A percentile compares a stretch with the other conserved stretches of the same genome.
Conservation (phyloP, 345 rosid genomes). For the Melaleuca quinquenervia region DNA sequence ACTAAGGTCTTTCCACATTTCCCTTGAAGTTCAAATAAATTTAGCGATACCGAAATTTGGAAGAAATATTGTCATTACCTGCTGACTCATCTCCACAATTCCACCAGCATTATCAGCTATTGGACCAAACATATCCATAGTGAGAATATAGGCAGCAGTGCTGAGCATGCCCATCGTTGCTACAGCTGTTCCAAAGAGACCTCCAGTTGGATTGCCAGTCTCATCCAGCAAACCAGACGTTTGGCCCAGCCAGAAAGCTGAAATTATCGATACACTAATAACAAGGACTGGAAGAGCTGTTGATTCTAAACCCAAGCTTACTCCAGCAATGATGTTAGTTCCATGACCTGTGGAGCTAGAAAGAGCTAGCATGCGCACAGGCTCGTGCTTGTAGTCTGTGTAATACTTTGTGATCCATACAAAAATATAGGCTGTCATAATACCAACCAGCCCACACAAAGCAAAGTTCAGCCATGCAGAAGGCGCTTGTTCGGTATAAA, state of each 20-base stretch:
- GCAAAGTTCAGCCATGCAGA: conserved; percentile 96
- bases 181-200: conserved; percentile 96
- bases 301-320: conserved; percentile 97
- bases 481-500: conserved; percentile 94
- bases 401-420: conserved; percentile 95
- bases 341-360: conserved; percentile 98
- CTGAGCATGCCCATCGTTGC: conserved; percentile 99
- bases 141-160: conserved; percentile 95
- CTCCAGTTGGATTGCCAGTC: conserved; percentile 76
- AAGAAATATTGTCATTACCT: conserved; percentile 35
- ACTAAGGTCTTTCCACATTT: background rate
- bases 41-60: background rate
- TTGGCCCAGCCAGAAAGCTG: conserved; percentile 91
- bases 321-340: conserved; percentile 96
- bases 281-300: conserved; percentile 35
- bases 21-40: background rate
- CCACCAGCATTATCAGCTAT: conserved; percentile 99
- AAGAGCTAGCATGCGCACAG: conserved; percentile 87
- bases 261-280: conserved; percentile 69
- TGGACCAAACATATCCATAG: conserved; percentile 99
- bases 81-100: conserved; percentile 99
- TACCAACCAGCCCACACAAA: conserved; percentile 93
- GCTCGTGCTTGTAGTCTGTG: conserved; percentile 97
- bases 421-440: conserved; percentile 83
- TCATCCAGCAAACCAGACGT: conserved; percentile 94